Conservation (phyloP, 352 stramenopile species). For the Elongisporangium undulatum region DNA sequence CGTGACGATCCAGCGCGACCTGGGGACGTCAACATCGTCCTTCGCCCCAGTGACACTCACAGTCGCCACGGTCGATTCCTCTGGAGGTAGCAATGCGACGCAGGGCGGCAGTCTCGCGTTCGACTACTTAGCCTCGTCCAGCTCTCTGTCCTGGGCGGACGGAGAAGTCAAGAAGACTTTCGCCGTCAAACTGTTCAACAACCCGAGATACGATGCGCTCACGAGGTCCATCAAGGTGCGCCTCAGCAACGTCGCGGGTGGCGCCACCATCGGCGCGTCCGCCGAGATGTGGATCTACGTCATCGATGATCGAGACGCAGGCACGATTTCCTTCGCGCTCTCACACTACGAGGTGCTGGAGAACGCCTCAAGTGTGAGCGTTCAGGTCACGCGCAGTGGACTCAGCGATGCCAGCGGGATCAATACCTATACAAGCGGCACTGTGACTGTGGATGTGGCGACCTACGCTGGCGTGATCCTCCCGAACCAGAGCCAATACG, state of each 20-base stretch:
- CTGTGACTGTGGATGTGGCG: constrained; percentile 47
- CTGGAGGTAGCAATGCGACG: constrained; percentile 55
- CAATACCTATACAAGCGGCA: constrained; percentile 61
- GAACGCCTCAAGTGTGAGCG: constrained; percentile 30
- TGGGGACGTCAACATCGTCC: constrained; percentile 53
- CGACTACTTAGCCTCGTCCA: constrained; percentile 47
- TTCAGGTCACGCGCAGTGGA: constrained; percentile 49
- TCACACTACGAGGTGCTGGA: constrained; percentile 61
- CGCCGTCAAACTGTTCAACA: constrained; percentile 68
- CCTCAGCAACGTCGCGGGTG: constrained; percentile 43
- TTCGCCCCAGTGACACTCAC: constrained; percentile 49
- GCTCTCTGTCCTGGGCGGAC: constrained; percentile 50
- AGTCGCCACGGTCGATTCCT: constrained; percentile 33
- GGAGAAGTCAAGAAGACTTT: constrained; percentile 52
- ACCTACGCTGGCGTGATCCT: constrained; percentile 54
- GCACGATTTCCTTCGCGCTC: constrained; percentile 53
- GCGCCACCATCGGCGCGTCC: constrained; percentile 40
- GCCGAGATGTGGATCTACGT: constrained; percentile 64
- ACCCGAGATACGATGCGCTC: constrained; percentile 45
- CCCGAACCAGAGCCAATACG: constrained; percentile 38
- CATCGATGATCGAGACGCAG: constrained; percentile 68
- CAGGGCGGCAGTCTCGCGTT: constrained; percentile 57
- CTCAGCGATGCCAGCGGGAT: constrained; percentile 32
- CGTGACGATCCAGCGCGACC: constrained; percentile 41
- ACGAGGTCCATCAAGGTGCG: constrained; percentile 47